phyloP scores from a whole-genome alignment of 2,329 filamentous ascomycete genomes.

The Aplosporella prunicola region DNA sequence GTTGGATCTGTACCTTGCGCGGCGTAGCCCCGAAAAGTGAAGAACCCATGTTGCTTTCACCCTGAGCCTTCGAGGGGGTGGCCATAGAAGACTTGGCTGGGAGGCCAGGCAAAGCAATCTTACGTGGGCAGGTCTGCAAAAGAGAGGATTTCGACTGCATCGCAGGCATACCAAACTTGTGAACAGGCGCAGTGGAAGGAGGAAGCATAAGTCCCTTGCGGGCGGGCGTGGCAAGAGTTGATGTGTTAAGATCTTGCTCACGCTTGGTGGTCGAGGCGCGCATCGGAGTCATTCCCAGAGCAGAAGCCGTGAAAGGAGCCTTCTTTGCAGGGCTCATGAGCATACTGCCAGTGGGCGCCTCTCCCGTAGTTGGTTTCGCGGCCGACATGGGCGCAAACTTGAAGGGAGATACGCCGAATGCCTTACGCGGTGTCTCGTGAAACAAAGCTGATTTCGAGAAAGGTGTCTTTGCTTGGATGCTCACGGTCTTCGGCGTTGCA shows the following conservation, averaged over 20 bases:
- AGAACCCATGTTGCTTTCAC: constrained; percentile 1
- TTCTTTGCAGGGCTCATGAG: constrained; percentile 8
- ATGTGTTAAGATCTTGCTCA: constrained; percentile 1
- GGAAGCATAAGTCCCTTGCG: constrained; percentile 11
- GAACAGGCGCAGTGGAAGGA: constrained; percentile 8
- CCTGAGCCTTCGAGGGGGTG: constrained; percentile 1
- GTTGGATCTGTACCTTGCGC: constrained; percentile 6
- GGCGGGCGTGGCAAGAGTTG: constrained; percentile 10
- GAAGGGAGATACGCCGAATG: constrained; percentile 7
- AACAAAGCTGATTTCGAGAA: constrained; percentile 8
- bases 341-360: not conserved
- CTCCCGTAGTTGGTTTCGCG: constrained; percentile 1
- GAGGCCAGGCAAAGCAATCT: constrained; percentile 5
- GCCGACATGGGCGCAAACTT: constrained; percentile 10
- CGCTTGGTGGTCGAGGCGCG: constrained; percentile 1
- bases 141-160: constrained; percentile 5
- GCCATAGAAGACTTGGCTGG: not conserved
- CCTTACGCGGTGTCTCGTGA: constrained; percentile 10
- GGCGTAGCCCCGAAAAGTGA: constrained; percentile 10
- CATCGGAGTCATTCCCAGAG: constrained; percentile 5
- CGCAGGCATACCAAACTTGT: not conserved
- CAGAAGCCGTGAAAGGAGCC: constrained; percentile 1
- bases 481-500: not conserved
- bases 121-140: constrained; percentile 11
- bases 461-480: constrained; percentile 4